Conservation (phyloP, 306 rosid species). For the Malus orientalis region DNA sequence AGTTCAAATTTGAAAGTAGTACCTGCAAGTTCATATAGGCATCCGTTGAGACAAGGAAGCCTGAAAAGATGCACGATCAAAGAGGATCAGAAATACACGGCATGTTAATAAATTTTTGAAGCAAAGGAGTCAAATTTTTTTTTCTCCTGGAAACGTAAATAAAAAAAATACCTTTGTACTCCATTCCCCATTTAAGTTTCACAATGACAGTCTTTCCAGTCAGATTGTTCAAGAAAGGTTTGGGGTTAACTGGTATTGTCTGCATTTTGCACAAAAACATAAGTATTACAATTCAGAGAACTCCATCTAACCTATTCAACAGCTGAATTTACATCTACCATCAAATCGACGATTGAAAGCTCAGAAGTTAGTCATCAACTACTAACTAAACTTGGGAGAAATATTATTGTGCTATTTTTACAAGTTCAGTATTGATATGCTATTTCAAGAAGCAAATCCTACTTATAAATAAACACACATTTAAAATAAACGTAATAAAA, state of each 20-base stretch:
- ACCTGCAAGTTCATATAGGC: constrained; percentile 61
- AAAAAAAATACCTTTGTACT: constrained; percentile 36
- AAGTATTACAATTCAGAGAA: not conserved
- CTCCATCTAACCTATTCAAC: not conserved
- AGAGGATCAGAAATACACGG: not conserved
- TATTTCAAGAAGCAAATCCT: not conserved
- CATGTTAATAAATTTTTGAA: not conserved
- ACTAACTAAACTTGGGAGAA: not conserved
- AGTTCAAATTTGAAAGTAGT: not conserved
- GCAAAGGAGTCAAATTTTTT: not conserved
- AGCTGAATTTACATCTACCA: not conserved
- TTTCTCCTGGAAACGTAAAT: not conserved
- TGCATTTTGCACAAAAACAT: constrained; percentile 11
- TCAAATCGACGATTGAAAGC: not conserved
- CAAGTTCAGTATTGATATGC: too few relatives aligned
- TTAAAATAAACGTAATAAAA: too few relatives aligned
- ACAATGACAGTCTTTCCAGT: constrained; percentile 49
- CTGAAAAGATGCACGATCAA: constrained; percentile 15
- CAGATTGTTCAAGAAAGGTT: constrained; percentile 53
- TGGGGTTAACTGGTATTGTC: constrained; percentile 51
- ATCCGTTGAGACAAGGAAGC: constrained; percentile 46
- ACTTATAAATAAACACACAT: not conserved
- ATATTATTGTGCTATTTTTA: not conserved
- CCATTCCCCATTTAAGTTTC: constrained; percentile 59
- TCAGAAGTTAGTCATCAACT: not conserved